Evolutionary conservation across 257 asterid genomes (phyloP).

Genomic region (Craterostigma plantagineum): DNA sequence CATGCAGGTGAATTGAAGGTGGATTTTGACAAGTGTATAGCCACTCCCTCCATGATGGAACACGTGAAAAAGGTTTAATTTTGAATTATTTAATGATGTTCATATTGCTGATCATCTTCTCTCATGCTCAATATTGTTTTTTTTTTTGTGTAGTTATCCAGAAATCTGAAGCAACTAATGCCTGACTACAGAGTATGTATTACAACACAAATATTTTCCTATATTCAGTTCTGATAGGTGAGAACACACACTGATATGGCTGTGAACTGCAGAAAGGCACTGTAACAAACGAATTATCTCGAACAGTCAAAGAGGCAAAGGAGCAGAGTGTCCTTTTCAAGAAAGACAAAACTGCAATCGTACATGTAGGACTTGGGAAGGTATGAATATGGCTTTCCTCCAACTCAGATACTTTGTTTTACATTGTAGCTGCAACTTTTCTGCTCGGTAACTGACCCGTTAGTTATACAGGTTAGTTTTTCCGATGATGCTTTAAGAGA

Average conservation of each 20-base stretch:
- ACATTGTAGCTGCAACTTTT: not conserved
- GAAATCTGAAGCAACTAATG: slow-evolving; percentile 53
- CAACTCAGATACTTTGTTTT: slow-evolving; percentile 3
- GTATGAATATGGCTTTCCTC: slow-evolving; percentile 16
- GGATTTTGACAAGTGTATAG: slow-evolving; percentile 69
- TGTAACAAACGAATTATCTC: slow-evolving; percentile 57
- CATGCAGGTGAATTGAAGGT: slow-evolving; percentile 63
- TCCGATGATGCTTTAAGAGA: slow-evolving; percentile 69
- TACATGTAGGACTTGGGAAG: slow-evolving; percentile 95
- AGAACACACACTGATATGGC: slow-evolving; percentile 13
- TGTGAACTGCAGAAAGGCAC: slow-evolving; percentile 63
- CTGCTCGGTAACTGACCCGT: not conserved
- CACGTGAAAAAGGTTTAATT: slow-evolving; percentile 62
- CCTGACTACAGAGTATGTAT: slow-evolving; percentile 61
- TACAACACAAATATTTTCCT: slow-evolving; percentile 7
- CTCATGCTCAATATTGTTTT: slow-evolving; percentile 8
- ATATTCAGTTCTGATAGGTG: slow-evolving; percentile 9
- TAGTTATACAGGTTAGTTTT: slow-evolving; percentile 46
- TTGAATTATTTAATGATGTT: slow-evolving; percentile 5
- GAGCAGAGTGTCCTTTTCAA: slow-evolving; percentile 54
- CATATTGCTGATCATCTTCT: slow-evolving; percentile 3
- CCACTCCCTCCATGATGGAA: slow-evolving; percentile 75
- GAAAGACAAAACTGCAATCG: slow-evolving; percentile 94
- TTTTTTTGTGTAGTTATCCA: slow-evolving; percentile 45
- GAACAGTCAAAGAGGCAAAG: slow-evolving; percentile 62